Evolutionary conservation across 1,284 basidiomycete species (phyloP).

Genomic region (Trametes polyzona): DNA sequence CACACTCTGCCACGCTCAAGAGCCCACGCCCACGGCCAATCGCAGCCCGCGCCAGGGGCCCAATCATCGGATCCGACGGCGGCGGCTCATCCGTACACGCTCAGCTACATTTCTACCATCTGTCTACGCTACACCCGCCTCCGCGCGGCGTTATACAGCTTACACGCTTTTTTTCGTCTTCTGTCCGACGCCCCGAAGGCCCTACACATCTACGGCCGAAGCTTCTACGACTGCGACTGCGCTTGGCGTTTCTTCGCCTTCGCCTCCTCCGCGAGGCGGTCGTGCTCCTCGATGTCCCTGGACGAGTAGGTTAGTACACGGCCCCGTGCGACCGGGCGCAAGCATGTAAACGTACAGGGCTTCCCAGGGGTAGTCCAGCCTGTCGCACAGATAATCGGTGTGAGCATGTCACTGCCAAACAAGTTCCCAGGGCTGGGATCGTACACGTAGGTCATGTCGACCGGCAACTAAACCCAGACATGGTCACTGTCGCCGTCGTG

Average conservation of each 20-base stretch:
- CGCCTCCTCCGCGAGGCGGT: slow-evolving; percentile 52
- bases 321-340: slow-evolving; percentile 19
- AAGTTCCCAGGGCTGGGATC: too few species aligned
- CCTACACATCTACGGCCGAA: not conserved
- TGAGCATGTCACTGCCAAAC: too few species aligned
- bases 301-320: slow-evolving; percentile 11
- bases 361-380: slow-evolving; percentile 89
- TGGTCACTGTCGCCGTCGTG: too few species aligned
- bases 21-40: slow-evolving; percentile 6
- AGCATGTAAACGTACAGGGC: slow-evolving; percentile 56
- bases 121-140: not conserved
- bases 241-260: slow-evolving; percentile 15
- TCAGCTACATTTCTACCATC: not conserved
- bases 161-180: slow-evolving; percentile 2
- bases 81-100: not conserved
- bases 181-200: not conserved
- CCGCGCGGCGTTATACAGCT: slow-evolving; percentile 7
- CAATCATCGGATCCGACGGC: slow-evolving; percentile 7
- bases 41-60: not conserved
- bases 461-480: too few species aligned
- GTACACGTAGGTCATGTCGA: too few species aligned
- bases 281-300: slow-evolving; percentile 82
- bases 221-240: slow-evolving; percentile 1
- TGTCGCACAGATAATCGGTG: slow-evolving; percentile 35
- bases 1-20: not conserved